phyloP scores from a whole-genome alignment of 495 filamentous ascomycete species.

The Trichoderma parareesei region DNA sequence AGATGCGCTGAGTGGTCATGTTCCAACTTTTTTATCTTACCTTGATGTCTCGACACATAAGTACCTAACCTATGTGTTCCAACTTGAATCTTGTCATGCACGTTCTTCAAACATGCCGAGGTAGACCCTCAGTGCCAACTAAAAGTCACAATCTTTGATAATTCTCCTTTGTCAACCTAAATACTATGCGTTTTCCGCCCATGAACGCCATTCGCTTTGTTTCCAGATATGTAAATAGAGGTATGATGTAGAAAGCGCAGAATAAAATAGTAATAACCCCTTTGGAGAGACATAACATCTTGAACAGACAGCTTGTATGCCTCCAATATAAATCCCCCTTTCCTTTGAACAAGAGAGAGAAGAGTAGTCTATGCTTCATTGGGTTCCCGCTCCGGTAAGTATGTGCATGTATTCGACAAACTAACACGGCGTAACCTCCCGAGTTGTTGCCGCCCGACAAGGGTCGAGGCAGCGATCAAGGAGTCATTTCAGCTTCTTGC shows the following conservation, averaged over 20 bases:
- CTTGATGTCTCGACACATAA: too few species aligned
- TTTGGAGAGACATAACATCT: background rate
- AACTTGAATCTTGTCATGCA: too few species aligned
- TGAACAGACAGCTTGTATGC: background rate
- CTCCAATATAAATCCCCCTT: too few species aligned
- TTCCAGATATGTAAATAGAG: background rate
- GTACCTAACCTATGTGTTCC: too few species aligned
- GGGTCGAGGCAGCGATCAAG: background rate
- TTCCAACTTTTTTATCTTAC: too few species aligned
- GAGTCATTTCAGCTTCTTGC: conserved; percentile 2
- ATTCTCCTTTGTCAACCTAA: background rate
- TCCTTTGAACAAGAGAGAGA: too few species aligned
- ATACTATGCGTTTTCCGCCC: background rate
- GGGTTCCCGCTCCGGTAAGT: too few species aligned
- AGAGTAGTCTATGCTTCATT: too few species aligned
- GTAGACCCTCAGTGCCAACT: background rate
- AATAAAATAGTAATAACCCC: background rate
- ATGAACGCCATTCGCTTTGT: conserved; percentile 1
- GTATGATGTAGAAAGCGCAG: background rate
- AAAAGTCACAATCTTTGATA: background rate
- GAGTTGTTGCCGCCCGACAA: background rate
- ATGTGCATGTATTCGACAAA: background rate
- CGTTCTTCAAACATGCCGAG: too few species aligned
- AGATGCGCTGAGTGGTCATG: too few species aligned
- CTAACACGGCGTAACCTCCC: background rate